These are phyloP conservation scores for Pseudocercospora fuligena DNA, from an alignment of 2,329 filamentous ascomycete species.

Conservation along the genomic window DNA sequence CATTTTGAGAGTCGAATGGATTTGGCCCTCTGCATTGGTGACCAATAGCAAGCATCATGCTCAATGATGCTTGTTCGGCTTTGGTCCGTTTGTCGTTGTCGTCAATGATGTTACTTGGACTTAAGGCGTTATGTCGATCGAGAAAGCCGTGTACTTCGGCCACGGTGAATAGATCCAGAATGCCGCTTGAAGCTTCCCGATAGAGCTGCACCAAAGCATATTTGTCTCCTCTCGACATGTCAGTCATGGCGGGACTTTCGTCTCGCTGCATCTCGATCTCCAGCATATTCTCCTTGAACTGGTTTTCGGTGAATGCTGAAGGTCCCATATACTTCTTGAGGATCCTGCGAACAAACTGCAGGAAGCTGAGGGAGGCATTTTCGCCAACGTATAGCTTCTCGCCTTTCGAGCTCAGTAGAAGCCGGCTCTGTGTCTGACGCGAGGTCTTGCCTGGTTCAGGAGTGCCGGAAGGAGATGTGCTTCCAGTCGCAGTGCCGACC, in stretches of 20 bases:
- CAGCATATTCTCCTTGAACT: conserved; percentile 58
- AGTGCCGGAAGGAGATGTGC: conserved; percentile 23
- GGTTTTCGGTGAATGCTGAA: conserved; percentile 59
- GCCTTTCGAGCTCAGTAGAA: conserved; percentile 59
- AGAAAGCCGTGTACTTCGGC: conserved; percentile 34
- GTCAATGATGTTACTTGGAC: conserved; percentile 27
- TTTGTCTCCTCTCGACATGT: conserved; percentile 42
- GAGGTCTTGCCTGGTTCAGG: conserved; percentile 26
- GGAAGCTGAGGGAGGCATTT: conserved; percentile 60
- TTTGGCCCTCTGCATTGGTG: conserved; percentile 49
- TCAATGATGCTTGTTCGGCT: conserved; percentile 40
- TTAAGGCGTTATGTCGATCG: conserved; percentile 26
- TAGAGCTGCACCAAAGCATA: conserved; percentile 41
- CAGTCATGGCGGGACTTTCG: conserved; percentile 29
- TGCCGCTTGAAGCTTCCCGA: conserved; percentile 46
- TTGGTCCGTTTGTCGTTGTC: conserved; percentile 39
- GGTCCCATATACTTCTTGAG: conserved; percentile 58
- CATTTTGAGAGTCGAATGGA: conserved; percentile 33
- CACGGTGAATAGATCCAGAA: conserved; percentile 45
- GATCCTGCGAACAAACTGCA: conserved; percentile 58
- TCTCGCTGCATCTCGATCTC: conserved; percentile 45
- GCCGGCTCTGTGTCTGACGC: conserved; percentile 39
- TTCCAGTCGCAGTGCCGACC: conserved; percentile 11
- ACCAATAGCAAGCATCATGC: conserved; percentile 58
- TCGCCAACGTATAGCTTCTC: conserved; percentile 59